A percentile compares a stretch with the other conserved stretches of the same genome.
phyloP scores from a whole-genome alignment of 1,284 basidiomycete genomes.

The Rhodotorula glutinis region DNA sequence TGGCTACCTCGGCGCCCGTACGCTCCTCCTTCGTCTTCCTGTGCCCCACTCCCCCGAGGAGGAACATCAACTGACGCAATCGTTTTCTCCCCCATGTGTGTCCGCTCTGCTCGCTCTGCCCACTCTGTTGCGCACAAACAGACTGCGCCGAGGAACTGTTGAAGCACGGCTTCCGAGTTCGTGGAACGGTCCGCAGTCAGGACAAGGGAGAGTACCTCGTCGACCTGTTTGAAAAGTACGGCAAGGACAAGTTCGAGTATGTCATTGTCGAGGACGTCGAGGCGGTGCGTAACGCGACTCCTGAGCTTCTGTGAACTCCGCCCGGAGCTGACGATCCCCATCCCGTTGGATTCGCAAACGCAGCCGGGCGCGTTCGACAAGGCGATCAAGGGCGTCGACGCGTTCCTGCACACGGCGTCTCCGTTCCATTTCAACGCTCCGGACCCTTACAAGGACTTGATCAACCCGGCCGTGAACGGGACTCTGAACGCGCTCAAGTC shows the following conservation, averaged over 20 bases:
- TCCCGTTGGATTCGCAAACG: too few species aligned
- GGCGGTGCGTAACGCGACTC: conserved; percentile 41
- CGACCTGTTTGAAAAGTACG: conserved; percentile 44
- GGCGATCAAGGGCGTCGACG: conserved; percentile 50
- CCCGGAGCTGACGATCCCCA: too few species aligned
- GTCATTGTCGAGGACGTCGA: conserved; percentile 50
- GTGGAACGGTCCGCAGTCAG: conserved; percentile 50
- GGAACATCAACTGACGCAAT: too few species aligned
- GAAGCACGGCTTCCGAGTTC: conserved; percentile 47
- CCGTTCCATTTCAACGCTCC: conserved; percentile 47
- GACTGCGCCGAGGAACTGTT: conserved; percentile 46
- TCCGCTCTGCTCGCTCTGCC: neutral
- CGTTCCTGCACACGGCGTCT: conserved; percentile 45
- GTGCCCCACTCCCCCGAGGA: neutral
- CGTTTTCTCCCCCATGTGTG: neutral
- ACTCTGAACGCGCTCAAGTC: conserved; percentile 51
- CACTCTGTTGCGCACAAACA: conserved; percentile 27
- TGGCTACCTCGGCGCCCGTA: conserved; percentile 38
- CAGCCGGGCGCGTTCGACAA: conserved; percentile 49
- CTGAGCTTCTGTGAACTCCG: too few species aligned
- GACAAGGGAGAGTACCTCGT: conserved; percentile 51
- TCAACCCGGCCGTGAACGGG: conserved; percentile 53
- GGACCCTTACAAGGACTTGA: conserved; percentile 47
- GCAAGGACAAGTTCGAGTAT: conserved; percentile 41
- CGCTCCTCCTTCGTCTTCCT: neutral